Evolutionary conservation across 2,329 filamentous ascomycete genomes (phyloP).

Genomic region (Neonectria faginata): DNA sequence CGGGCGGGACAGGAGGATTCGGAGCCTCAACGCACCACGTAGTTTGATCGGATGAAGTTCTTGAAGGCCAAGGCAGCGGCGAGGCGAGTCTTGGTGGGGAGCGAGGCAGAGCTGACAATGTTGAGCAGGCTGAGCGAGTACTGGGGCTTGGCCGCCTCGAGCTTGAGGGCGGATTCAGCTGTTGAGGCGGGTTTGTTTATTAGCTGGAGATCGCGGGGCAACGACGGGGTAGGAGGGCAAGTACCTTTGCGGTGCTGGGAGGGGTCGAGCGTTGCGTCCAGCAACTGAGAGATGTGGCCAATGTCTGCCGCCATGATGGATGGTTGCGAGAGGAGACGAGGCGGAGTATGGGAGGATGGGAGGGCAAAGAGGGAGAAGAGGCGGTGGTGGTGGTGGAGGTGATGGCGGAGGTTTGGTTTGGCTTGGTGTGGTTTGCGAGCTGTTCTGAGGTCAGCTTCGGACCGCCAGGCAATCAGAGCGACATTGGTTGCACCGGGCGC

Average conservation of each 20-base stretch:
- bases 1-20: constrained; percentile 8
- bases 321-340: constrained; percentile 35
- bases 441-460: constrained; percentile 33
- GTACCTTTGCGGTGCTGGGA: constrained; percentile 89
- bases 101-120: constrained; percentile 82
- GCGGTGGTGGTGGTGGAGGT: constrained; percentile 33
- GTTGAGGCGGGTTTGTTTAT: constrained; percentile 50
- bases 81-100: constrained; percentile 83
- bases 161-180: constrained; percentile 86
- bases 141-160: constrained; percentile 83
- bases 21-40: constrained; percentile 71
- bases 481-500: constrained; percentile 15
- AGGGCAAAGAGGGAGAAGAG: constrained; percentile 28
- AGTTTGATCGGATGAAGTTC: constrained; percentile 95
- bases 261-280: constrained; percentile 91
- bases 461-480: constrained; percentile 10
- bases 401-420: constrained; percentile 35
- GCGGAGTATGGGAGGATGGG: constrained; percentile 19
- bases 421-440: constrained; percentile 28
- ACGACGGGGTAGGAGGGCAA: constrained; percentile 41
- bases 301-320: constrained; percentile 68
- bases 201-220: constrained; percentile 50
- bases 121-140: constrained; percentile 91
- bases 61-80: constrained; percentile 96
- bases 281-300: constrained; percentile 78